Base-by-base conservation (phyloP, 225 moss, liverwort and hornwort genomes). In the Physcomitrium patens region DNA sequence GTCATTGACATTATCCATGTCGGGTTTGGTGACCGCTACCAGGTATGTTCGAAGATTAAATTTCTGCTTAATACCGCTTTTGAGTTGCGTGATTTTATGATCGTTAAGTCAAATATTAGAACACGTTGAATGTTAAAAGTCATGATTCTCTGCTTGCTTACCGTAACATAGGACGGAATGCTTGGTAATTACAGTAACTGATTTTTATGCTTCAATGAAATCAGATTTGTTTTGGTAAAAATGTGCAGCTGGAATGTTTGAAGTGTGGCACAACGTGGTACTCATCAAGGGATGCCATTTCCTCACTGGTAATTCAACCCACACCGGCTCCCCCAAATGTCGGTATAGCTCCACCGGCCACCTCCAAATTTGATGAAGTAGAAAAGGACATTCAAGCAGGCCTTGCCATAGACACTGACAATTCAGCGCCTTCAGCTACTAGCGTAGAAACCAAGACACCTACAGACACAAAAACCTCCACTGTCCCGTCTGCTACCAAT, bases 251-350 rank as follows among this genome's bases (percentile, higher is more conserved):
- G 60, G 95, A 99, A 72, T 99, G 97, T 60, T 46, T 93, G 75
- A 99, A 99, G 68, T 99, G 97, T 82, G 97, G 97, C 43, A 74
- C 91, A 56, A 90, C 94, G 8, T 99, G 97, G 97, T 99, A 99
- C 79, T 91, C 87, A 45, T 90, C 93, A 60, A 85, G 93, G 61
- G 95, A 99, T 81, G 84, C 91, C 9, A 84, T 94, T 49, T 90
- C 97, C 64, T 85, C 90, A 5, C 58, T 95, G 49, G 93, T 91
- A 76, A 86, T 91, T 14, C 87, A 89, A 37, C 84, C 84, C 13
- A 60, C 70, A 47, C 73, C 48, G 62, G 68, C 82, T 49, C 90
- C 93, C 6, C 91, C 94, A 15, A 89, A 81, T 56, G 94, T 99
- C 62, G 94, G 97, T 67, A 79, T 90, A 72, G 90, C 97, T 13